phyloP scores from a whole-genome alignment of 2,329 filamentous ascomycete genomes.

The Hymenoscyphus infarciens region DNA sequence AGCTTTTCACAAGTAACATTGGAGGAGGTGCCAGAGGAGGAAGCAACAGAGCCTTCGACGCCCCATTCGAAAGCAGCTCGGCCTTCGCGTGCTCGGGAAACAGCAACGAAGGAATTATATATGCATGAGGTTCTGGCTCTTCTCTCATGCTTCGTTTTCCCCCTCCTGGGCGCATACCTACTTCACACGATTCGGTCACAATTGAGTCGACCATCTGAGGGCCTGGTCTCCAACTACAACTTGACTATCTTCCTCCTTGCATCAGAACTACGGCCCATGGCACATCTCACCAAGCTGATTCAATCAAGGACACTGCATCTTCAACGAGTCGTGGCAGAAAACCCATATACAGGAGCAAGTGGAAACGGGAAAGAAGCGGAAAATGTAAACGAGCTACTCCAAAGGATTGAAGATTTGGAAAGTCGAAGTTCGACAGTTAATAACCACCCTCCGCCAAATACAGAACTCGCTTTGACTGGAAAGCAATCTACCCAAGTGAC shows the following conservation, averaged over 20 bases:
- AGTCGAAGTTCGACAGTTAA: slow-evolving; percentile 44
- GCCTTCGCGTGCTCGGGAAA: slow-evolving; percentile 29
- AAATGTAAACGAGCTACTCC: slow-evolving; percentile 49
- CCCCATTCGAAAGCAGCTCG: slow-evolving; percentile 20
- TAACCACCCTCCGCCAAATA: slow-evolving; percentile 31
- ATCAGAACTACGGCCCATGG: slow-evolving; percentile 78
- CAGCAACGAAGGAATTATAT: slow-evolving; percentile 62
- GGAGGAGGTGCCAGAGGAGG: slow-evolving; percentile 31
- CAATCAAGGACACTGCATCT: slow-evolving; percentile 76
- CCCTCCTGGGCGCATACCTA: slow-evolving; percentile 75
- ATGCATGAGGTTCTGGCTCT: slow-evolving; percentile 73
- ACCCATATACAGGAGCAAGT: slow-evolving; percentile 42
- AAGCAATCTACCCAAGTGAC: slow-evolving; percentile 42
- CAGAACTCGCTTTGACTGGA: slow-evolving; percentile 35
- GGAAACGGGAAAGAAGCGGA: slow-evolving; percentile 39
- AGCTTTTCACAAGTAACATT: slow-evolving; percentile 29
- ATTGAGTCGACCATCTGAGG: slow-evolving; percentile 78
- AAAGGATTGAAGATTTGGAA: slow-evolving; percentile 69
- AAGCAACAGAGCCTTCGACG: slow-evolving; percentile 13
- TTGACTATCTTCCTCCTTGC: slow-evolving; percentile 85
- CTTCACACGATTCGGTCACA: slow-evolving; percentile 78
- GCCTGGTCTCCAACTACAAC: slow-evolving; percentile 88
- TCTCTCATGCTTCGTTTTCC: slow-evolving; percentile 73
- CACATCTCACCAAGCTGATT: slow-evolving; percentile 77
- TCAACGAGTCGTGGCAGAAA: slow-evolving; percentile 65